phyloP scores from a whole-genome alignment of 371 early-diverging fungal species.

The Syncephalastrum monosporum region DNA sequence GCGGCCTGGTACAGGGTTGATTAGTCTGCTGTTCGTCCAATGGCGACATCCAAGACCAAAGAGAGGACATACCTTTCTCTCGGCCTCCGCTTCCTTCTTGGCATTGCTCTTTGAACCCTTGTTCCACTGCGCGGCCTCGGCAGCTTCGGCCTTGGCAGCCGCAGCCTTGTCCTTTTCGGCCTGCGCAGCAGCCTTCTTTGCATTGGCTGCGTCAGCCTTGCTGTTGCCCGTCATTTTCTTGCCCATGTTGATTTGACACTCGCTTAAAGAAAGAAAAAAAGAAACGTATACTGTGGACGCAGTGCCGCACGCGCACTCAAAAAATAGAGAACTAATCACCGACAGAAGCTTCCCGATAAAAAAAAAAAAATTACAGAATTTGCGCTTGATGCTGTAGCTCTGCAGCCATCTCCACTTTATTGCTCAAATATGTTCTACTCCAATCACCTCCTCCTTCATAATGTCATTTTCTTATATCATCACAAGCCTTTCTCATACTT shows the following conservation, averaged over 20 bases:
- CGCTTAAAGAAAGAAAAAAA: neutral
- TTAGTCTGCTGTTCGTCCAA: neutral
- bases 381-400: no score
- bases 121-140: conserved; percentile 65
- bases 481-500: no score
- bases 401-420: no score
- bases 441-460: no score
- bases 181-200: conserved; percentile 68
- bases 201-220: conserved; percentile 66
- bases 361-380: no score
- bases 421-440: no score
- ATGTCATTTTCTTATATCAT: no score
- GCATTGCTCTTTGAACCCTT: conserved; percentile 67
- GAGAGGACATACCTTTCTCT: conserved; percentile 56
- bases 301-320: no score
- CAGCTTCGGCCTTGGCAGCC: conserved; percentile 52
- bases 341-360: no score
- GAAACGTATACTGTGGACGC: conserved; percentile 3
- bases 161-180: conserved; percentile 60
- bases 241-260: conserved; percentile 23
- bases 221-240: conserved; percentile 39
- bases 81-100: conserved; percentile 70
- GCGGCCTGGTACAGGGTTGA: conserved; percentile 27
- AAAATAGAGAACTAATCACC: no score
- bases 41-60: neutral